Evolutionary conservation across 2,329 filamentous ascomycete species (phyloP), one percentile per base, ranked within the genome.

Genomic region (Fusarium guadeloupense): DNA sequence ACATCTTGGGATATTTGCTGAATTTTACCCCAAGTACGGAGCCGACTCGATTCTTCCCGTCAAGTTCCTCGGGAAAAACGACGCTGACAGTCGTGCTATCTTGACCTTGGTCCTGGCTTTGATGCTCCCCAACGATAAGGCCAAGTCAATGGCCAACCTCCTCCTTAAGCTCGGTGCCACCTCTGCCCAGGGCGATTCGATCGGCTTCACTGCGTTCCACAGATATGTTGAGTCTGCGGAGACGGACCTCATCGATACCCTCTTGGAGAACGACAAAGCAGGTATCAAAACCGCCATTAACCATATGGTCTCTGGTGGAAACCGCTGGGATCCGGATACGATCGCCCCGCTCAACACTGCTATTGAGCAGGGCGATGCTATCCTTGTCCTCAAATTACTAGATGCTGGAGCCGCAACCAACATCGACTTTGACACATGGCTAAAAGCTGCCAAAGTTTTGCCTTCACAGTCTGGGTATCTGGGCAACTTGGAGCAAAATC

Each of bases 1-100:
- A 20, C 9, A 6, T 10, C n/a, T 9, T 12, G 10, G 33, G 14
- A 19, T 25, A 19, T 10, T 38, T 26, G 31, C 53, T 70, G 52
- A 62, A 38, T n/a, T 26, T 6, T 41, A 69, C 77, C 10, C 10
- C 54, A 78, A 88, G 59, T 95, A 91, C 69, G 92, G 91, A 8
- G 91, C 91, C 5, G 91, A 96, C 72, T 82, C 89, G 1, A 78
- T 93, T 14, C 78, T 92, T 19, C 91, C 92, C 0, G 80, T 95
- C 71, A 93, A 93, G 73, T 80, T 89, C 21, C 69, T 83, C 9
- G 74, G 81, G 51, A 68, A 83, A 51, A 69, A 83, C 49, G 81
- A 80, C 41, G 76, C 76, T 4, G 81, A 84, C 3, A 77, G 78
- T 23, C 82, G 78, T 1, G 89, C 88, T 0, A 87, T 94, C 38